A percentile compares a stretch with the other conserved stretches of the same genome.
Evolutionary conservation across 371 early-diverging fungal species (phyloP).

Genomic region (Vairimorpha necatrix): DNA sequence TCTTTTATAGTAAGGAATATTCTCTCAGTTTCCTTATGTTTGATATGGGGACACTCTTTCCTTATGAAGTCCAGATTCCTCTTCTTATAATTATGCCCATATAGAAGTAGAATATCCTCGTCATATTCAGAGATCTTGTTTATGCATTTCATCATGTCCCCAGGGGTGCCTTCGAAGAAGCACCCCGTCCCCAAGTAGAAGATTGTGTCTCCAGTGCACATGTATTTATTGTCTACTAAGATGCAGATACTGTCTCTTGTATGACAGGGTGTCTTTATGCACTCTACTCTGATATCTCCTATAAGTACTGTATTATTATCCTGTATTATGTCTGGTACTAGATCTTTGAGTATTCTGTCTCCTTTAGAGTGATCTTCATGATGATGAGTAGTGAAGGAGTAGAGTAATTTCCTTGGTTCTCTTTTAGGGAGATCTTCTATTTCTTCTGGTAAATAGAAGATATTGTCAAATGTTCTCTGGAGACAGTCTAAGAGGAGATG

Average conservation of each 20-base stretch:
- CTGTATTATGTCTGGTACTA: conserved; percentile 21
- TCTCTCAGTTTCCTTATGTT: neutral
- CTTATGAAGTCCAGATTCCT: conserved; percentile 51
- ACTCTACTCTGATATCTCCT: conserved; percentile 29
- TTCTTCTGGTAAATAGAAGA: conserved; percentile 27
- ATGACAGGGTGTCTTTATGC: conserved; percentile 60
- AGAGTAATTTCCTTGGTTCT: conserved; percentile 29
- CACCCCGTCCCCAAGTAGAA: conserved; percentile 63
- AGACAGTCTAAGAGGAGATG: conserved; percentile 29
- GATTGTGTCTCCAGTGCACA: conserved; percentile 62
- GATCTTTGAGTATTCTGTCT: conserved; percentile 38
- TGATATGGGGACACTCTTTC: neutral
- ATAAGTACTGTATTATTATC: conserved; percentile 4
- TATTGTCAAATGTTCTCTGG: conserved; percentile 8
- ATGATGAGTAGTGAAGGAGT: conserved; percentile 61
- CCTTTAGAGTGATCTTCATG: conserved; percentile 62
- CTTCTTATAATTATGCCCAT: conserved; percentile 64
- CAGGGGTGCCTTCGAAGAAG: conserved; percentile 62
- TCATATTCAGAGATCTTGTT: conserved; percentile 28
- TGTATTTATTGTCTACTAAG: conserved; percentile 33
- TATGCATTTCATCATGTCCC: conserved; percentile 51
- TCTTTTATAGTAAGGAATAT: neutral
- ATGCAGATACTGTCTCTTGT: conserved; percentile 57
- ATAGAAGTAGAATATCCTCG: conserved; percentile 47
- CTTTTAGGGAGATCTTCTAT: conserved; percentile 2